Evolutionary conservation across 345 rosid genomes (phyloP).

Genomic region (Brassica nigra): DNA sequence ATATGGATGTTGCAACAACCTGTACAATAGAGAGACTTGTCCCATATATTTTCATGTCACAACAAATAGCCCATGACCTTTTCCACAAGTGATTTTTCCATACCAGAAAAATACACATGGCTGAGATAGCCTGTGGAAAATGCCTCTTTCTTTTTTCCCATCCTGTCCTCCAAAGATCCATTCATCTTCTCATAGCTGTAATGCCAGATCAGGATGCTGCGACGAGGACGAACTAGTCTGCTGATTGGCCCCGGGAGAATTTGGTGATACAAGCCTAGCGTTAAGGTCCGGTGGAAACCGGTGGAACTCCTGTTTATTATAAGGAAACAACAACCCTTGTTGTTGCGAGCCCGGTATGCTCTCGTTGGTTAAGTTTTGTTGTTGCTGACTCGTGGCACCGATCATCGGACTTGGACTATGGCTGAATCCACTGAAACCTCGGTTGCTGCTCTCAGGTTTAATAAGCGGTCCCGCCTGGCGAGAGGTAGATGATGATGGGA

Average conservation of each 20-base stretch:
- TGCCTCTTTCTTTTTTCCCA: slow-evolving; percentile 25
- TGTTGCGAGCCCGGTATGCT: slow-evolving; percentile 19
- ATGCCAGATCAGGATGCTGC: slow-evolving; percentile 81
- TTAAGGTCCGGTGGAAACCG: slow-evolving; percentile 65
- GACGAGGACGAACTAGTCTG: slow-evolving; percentile 72
- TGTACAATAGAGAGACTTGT: slow-evolving; percentile 40
- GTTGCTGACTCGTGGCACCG: slow-evolving; percentile 37
- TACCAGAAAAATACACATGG: slow-evolving; percentile 27
- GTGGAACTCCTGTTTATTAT: slow-evolving; percentile 47
- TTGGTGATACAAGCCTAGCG: slow-evolving; percentile 60
- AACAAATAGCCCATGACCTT: slow-evolving; percentile 34
- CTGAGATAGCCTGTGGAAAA: slow-evolving; percentile 35
- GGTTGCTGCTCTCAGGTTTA: slow-evolving; percentile 33
- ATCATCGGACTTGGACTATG: slow-evolving; percentile 37
- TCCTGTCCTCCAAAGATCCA: slow-evolving; percentile 10
- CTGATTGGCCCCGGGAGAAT: slow-evolving; percentile 62
- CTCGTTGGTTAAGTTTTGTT: slow-evolving; percentile 19
- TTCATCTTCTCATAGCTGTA: slow-evolving; percentile 76
- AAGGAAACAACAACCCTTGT: slow-evolving; percentile 38
- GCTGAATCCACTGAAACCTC: slow-evolving; percentile 31
- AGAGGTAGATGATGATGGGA: slow-evolving; percentile 41
- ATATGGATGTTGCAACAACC: slow-evolving; percentile 38
- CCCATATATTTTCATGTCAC: slow-evolving; percentile 36
- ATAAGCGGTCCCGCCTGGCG: slow-evolving; percentile 35
- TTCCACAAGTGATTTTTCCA: slow-evolving; percentile 28